Evolutionary conservation across 2,329 filamentous ascomycete genomes (phyloP).

Genomic region (Berkeleyomyces rouxiae): DNA sequence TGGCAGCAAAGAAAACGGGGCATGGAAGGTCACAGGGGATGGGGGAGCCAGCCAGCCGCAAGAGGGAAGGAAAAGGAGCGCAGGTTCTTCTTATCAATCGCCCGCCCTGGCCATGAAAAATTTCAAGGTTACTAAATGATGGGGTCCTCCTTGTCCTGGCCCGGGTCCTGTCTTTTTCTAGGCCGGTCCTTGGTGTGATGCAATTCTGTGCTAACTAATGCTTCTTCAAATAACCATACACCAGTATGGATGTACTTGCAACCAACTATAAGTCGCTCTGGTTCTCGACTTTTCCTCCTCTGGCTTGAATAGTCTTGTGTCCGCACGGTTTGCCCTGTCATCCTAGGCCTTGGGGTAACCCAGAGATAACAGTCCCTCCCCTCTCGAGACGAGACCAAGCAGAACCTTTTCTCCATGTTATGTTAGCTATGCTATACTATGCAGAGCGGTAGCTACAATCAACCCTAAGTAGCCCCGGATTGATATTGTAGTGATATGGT

Average conservation of each 20-base stretch:
- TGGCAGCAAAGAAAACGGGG: background rate
- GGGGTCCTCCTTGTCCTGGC: background rate
- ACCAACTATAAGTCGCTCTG: too few species aligned
- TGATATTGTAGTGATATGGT: too few species aligned
- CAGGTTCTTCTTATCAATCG: background rate
- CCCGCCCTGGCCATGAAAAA: background rate
- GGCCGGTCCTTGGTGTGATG: background rate
- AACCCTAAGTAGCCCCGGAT: too few species aligned
- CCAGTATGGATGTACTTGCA: too few species aligned
- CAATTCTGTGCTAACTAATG: background rate
- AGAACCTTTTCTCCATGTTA: too few species aligned
- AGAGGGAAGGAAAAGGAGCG: background rate
- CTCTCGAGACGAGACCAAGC: background rate
- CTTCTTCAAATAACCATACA: too few species aligned
- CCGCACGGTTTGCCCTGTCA: background rate
- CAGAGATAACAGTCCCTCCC: background rate
- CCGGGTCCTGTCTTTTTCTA: background rate
- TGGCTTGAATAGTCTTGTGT: background rate
- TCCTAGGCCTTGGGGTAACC: background rate
- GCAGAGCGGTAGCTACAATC: too few species aligned
- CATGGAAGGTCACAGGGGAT: background rate
- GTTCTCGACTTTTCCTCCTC: too few species aligned
- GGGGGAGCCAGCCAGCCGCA: background rate
- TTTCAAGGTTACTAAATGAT: background rate
- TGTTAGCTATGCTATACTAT: too few species aligned